Evolutionary conservation across 2,329 filamentous ascomycete genomes (phyloP).

Genomic region (Neonectria ditissima): DNA sequence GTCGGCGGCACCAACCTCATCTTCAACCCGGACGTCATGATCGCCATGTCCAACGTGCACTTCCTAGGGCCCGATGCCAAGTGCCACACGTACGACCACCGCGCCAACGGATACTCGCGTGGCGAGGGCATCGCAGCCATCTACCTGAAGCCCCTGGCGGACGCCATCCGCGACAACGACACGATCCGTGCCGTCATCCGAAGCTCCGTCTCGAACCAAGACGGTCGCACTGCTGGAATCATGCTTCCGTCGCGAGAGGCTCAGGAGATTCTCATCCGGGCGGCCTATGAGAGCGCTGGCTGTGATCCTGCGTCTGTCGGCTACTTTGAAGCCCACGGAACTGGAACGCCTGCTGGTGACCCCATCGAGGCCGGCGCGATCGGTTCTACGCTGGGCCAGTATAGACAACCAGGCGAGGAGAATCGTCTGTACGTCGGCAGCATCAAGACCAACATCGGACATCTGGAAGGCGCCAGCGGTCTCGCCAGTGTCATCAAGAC

Average conservation of each 20-base stretch:
- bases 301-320: slow-evolving; percentile 34
- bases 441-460: slow-evolving; percentile 57
- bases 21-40: slow-evolving; percentile 38
- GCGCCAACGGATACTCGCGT: slow-evolving; percentile 56
- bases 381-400: not conserved
- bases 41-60: slow-evolving; percentile 36
- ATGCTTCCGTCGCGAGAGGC: slow-evolving; percentile 50
- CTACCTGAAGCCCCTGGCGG: slow-evolving; percentile 55
- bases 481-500: slow-evolving; percentile 44
- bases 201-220: slow-evolving; percentile 50
- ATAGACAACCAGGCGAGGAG: slow-evolving; percentile 9
- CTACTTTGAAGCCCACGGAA: slow-evolving; percentile 41
- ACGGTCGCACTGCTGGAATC: slow-evolving; percentile 55
- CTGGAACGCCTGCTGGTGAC: slow-evolving; percentile 38
- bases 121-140: slow-evolving; percentile 55
- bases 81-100: slow-evolving; percentile 52
- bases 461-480: slow-evolving; percentile 40
- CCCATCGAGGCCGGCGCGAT: slow-evolving; percentile 30
- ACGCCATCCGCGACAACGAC: slow-evolving; percentile 58
- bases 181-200: slow-evolving; percentile 51
- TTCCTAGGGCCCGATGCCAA: slow-evolving; percentile 43
- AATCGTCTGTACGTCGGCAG: slow-evolving; percentile 54
- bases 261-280: slow-evolving; percentile 49
- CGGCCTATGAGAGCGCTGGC: slow-evolving; percentile 43
- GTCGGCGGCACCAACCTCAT: slow-evolving; percentile 40